Evolutionary conservation across 1,284 basidiomycete species (phyloP).

Genomic region (Jaminaea rosea): DNA sequence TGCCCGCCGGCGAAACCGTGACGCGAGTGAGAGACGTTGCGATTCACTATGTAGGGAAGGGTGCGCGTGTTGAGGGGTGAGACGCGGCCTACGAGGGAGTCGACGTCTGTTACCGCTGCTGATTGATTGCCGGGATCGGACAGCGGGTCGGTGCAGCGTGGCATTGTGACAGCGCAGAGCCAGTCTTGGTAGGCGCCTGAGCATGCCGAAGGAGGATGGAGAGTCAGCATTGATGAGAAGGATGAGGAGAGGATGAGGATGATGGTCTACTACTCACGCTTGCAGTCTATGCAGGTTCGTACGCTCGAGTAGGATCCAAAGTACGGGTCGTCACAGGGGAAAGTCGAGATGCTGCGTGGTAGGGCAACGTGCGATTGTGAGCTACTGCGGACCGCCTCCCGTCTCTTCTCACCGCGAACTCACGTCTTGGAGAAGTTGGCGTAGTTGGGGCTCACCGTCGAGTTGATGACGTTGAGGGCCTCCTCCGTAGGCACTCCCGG

Average conservation of each 20-base stretch:
- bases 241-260: too few species aligned
- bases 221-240: too few species aligned
- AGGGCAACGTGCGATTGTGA: too few species aligned
- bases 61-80: constrained; percentile 26
- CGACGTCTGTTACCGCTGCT: constrained; percentile 28
- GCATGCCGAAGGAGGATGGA: too few species aligned
- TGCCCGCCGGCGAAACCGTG: constrained; percentile 34
- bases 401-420: too few species aligned
- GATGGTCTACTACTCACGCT: too few species aligned
- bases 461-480: constrained; percentile 41
- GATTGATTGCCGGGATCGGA: constrained; percentile 18
- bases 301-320: constrained; percentile 48
- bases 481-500: constrained; percentile 25
- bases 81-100: constrained; percentile 25
- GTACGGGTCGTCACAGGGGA: constrained; percentile 43
- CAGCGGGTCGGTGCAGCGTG: constrained; percentile 47
- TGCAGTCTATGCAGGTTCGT: constrained; percentile 47
- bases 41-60: constrained; percentile 42
- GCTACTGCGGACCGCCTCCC: too few species aligned
- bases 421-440: constrained; percentile 46
- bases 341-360: too few species aligned
- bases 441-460: constrained; percentile 39
- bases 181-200: constrained; percentile 49
- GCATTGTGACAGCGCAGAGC: constrained; percentile 49
- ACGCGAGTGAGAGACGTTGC: constrained; percentile 23